Evolutionary conservation across 345 rosid species (phyloP).

Genomic region (Linum lewisii): DNA sequence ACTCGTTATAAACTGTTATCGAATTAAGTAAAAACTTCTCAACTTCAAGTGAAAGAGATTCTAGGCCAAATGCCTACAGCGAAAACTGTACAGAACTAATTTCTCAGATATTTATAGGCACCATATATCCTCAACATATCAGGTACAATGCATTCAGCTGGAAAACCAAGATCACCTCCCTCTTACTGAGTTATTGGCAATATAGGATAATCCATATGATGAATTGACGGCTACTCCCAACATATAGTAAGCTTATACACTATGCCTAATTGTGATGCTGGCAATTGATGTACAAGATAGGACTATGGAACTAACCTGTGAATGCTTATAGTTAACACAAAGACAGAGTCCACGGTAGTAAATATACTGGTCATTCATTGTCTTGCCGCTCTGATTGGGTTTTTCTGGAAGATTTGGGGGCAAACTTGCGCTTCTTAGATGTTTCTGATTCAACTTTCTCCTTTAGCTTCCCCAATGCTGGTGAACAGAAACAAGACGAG

Average conservation of each 20-base stretch:
- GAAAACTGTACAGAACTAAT: not conserved
- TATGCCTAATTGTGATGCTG: too few relatives aligned
- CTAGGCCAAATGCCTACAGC: not conserved
- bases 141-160: not conserved
- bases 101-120: not conserved
- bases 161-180: not conserved
- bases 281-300: not conserved
- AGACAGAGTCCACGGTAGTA: not conserved
- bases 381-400: conserved; percentile 16
- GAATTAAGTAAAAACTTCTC: not conserved
- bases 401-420: conserved; percentile 33
- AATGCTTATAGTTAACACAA: not conserved
- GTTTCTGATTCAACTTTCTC: conserved; percentile 60
- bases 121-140: not conserved
- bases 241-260: not conserved
- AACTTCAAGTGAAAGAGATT: not conserved
- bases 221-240: not conserved
- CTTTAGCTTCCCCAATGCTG: conserved; percentile 72
- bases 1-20: not conserved
- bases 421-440: conserved; percentile 39
- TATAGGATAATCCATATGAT: not conserved
- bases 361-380: conserved; percentile 9
- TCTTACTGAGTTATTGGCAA: not conserved
- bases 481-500: conserved; percentile 10
- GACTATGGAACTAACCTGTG: conserved; percentile 5